Base-by-base conservation (phyloP, 1,284 basidiomycete genomes). In the Fistulina hepatica region DNA sequence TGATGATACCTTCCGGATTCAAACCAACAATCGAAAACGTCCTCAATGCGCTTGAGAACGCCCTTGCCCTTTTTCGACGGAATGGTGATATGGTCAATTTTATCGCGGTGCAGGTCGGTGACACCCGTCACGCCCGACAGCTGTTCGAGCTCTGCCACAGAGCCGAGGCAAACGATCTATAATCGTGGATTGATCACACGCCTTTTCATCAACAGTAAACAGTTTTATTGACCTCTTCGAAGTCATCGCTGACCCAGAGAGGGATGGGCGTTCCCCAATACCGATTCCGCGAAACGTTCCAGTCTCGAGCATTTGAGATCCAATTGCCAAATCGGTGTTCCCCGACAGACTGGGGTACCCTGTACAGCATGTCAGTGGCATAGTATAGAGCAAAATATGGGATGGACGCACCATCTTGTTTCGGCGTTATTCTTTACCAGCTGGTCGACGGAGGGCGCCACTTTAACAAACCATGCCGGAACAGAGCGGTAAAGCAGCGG, bases 1-100 rank as follows among this genome's bases (percentile, higher is more conserved):
- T 6, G 13, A 13, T 31, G 27, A 9, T n/a, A 25, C 89, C 85
- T 91, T 62, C 95, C 95, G 6, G 94, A 97, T 66, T 99, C 95
- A 58, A 99, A 98, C 95, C 95, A 99, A 58, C 95, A 99, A 59
- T 99, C 95, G 58, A 99, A 98, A 21, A 99, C 92, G 59, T 97
- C 95, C 44, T 97, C 90, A 13, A 97, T 73, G 42, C 94, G 80
- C 59, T 75, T 88, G 30, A 99, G 65, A 15, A 64, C 60, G 15
- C 94, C 95, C 55, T 93, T 95, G 45, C 93, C 94, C 58, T 79
- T 62, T 55, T 83, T 69, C 22, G 92, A 97, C 4, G 94, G 95
- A 52, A 98, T 97, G 41, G 89, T 93, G 64, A 99, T 89, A 54
- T 88, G 76, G 59, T 97, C 93, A 51, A 98, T 92, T 55, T 79